Evolutionary conservation across 2,329 filamentous ascomycete species (phyloP).

Genomic region (Seiridium cupressi): DNA sequence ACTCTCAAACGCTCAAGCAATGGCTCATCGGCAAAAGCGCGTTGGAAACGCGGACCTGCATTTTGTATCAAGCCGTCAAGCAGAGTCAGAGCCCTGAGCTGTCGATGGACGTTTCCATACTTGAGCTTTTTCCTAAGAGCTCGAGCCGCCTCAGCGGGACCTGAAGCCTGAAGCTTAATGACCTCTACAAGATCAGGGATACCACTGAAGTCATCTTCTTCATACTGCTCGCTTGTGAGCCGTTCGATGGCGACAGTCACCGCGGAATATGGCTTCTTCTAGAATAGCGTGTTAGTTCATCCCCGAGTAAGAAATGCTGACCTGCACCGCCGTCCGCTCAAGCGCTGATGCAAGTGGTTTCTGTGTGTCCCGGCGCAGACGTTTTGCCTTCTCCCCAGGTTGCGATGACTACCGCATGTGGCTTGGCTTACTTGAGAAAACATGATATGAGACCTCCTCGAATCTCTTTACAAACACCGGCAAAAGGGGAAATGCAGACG

Average conservation of each 20-base stretch:
- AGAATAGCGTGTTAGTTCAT: slow-evolving; percentile 4
- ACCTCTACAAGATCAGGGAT: slow-evolving; percentile 94
- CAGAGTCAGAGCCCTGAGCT: slow-evolving; percentile 83
- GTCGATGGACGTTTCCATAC: slow-evolving; percentile 91
- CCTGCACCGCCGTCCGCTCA: too few relatives aligned
- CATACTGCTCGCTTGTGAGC: slow-evolving; percentile 83
- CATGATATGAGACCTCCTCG: slow-evolving; percentile 7
- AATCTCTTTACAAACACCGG: neutral
- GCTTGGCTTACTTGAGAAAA: slow-evolving; percentile 13
- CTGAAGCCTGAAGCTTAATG: slow-evolving; percentile 82
- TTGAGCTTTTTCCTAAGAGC: slow-evolving; percentile 98
- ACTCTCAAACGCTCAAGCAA: slow-evolving; percentile 88
- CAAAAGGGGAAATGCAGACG: too few relatives aligned
- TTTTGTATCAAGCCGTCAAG: slow-evolving; percentile 95
- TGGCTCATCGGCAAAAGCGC: slow-evolving; percentile 84
- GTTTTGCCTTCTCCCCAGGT: too few relatives aligned
- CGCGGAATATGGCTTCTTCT: slow-evolving; percentile 88
- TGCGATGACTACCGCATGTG: neutral
- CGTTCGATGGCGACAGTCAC: slow-evolving; percentile 91
- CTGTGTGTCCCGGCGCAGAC: too few relatives aligned
- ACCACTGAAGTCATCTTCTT: slow-evolving; percentile 87
- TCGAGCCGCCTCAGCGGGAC: slow-evolving; percentile 84
- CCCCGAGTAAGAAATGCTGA: neutral
- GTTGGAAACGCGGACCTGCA: slow-evolving; percentile 82
- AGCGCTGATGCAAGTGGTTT: too few relatives aligned